Conservation (phyloP, 2,329 filamentous ascomycete genomes). For the Gaeumannomyces tritici region DNA sequence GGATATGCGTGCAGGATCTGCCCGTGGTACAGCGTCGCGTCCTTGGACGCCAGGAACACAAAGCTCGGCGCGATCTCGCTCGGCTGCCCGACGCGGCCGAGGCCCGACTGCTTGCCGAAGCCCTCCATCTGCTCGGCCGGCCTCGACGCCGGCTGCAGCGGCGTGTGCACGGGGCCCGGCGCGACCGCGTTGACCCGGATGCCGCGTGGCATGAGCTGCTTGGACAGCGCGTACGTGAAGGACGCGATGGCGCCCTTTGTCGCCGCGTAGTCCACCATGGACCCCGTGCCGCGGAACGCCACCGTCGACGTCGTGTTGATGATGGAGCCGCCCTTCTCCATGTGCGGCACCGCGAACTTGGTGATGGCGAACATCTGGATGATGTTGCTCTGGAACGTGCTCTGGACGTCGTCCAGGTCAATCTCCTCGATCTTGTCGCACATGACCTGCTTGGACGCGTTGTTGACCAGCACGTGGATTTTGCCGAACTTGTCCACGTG, state of each 20-base stretch:
- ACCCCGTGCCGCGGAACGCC: conserved; percentile 42
- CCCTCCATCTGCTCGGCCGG: conserved; percentile 33
- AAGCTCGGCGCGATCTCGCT: conserved; percentile 32
- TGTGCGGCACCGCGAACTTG: conserved; percentile 45
- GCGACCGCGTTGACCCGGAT: conserved; percentile 43
- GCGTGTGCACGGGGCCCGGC: conserved; percentile 32
- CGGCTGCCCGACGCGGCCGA: conserved; percentile 31
- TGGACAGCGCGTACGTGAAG: conserved; percentile 42
- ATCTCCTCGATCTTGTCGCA: conserved; percentile 42
- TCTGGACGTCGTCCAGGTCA: conserved; percentile 42
- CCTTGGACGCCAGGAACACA: conserved; percentile 29
- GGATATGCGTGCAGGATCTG: conserved; percentile 30
- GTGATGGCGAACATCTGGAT: conserved; percentile 49
- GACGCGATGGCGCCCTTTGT: conserved; percentile 50
- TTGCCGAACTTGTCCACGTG: conserved; percentile 38
- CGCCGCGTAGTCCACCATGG: conserved; percentile 44
- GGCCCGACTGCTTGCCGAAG: conserved; percentile 25
- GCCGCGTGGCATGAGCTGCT: conserved; percentile 43
- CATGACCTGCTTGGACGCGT: conserved; percentile 46
- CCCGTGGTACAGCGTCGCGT: conserved; percentile 27
- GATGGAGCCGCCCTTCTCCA: conserved; percentile 37
- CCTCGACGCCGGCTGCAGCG: conserved; percentile 30
- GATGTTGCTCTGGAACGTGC: conserved; percentile 47
- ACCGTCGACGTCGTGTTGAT: conserved; percentile 85
- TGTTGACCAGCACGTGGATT: conserved; percentile 46